phyloP scores from a whole-genome alignment of 257 asterid genomes.

The Ajuga chamaepitys region DNA sequence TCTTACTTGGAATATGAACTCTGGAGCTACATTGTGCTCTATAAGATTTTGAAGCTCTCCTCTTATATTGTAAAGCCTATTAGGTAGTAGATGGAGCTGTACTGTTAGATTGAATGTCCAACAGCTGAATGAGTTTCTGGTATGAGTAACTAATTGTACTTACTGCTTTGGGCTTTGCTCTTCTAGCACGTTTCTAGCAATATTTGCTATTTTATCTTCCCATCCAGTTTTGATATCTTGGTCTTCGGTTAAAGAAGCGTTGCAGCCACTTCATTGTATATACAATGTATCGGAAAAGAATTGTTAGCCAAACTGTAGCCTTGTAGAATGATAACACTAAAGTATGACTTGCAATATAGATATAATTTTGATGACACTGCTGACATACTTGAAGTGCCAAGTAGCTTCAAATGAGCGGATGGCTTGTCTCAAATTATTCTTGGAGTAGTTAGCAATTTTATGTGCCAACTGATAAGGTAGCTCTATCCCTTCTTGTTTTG shows the following conservation, averaged over 20 bases:
- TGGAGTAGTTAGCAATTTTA: slow-evolving; percentile 55
- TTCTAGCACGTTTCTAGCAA: slow-evolving; percentile 58
- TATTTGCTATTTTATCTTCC: slow-evolving; percentile 72
- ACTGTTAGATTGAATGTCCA: slow-evolving; percentile 8
- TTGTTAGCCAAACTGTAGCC: neutral
- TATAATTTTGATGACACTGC: slow-evolving; percentile 1
- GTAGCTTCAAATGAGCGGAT: slow-evolving; percentile 87
- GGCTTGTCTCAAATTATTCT: slow-evolving; percentile 82
- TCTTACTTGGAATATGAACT: slow-evolving; percentile 66
- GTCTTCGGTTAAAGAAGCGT: slow-evolving; percentile 43
- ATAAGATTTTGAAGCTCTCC: slow-evolving; percentile 75
- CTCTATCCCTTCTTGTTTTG: slow-evolving; percentile 46
- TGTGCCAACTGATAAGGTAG: slow-evolving; percentile 47
- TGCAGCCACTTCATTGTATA: slow-evolving; percentile 28
- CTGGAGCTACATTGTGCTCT: slow-evolving; percentile 74
- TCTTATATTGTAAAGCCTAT: slow-evolving; percentile 63
- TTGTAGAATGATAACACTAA: neutral
- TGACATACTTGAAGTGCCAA: slow-evolving; percentile 51
- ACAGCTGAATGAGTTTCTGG: neutral
- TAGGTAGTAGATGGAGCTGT: slow-evolving; percentile 2
- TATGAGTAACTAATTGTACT: slow-evolving; percentile 15
- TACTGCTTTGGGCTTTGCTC: slow-evolving; percentile 89
- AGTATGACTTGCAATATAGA: neutral
- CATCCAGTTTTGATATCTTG: slow-evolving; percentile 71
- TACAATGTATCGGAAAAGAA: slow-evolving; percentile 7